phyloP scores from a whole-genome alignment of 345 rosid species.

The Syzygium jambos region DNA sequence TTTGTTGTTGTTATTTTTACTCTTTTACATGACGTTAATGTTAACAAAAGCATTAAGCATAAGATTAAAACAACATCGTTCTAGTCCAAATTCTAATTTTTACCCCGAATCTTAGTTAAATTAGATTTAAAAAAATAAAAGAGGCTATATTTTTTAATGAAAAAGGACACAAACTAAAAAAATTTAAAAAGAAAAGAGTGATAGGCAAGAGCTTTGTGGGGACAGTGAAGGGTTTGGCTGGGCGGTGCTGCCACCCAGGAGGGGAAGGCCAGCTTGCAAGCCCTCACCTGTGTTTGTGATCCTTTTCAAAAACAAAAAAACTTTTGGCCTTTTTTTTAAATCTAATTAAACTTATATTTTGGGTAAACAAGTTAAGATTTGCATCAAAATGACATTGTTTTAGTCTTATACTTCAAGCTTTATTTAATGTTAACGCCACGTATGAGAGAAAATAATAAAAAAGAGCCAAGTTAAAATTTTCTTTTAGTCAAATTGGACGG shows the following conservation, averaged over 20 bases:
- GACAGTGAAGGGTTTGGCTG: neutral
- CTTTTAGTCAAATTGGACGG: neutral
- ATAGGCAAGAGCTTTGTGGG: neutral
- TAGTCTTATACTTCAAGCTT: neutral
- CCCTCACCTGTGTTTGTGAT: neutral
- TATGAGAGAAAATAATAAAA: neutral
- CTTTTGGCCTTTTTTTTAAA: neutral
- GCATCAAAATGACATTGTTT: neutral
- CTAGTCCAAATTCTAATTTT: neutral
- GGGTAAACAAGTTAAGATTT: neutral
- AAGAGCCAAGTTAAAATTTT: neutral
- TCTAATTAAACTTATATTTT: neutral
- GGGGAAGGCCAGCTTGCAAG: neutral
- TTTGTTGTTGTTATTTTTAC: neutral
- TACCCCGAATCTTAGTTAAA: neutral
- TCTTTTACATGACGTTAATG: neutral
- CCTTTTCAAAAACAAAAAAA: neutral
- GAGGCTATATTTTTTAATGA: neutral
- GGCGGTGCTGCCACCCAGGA: neutral
- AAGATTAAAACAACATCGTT: neutral
- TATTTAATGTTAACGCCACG: neutral
- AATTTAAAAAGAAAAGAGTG: neutral
- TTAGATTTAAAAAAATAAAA: neutral
- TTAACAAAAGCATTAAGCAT: neutral
- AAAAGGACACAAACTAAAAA: neutral